Base-by-base conservation (phyloP, 129 eudicot genomes). In the Arctium minus region DNA sequence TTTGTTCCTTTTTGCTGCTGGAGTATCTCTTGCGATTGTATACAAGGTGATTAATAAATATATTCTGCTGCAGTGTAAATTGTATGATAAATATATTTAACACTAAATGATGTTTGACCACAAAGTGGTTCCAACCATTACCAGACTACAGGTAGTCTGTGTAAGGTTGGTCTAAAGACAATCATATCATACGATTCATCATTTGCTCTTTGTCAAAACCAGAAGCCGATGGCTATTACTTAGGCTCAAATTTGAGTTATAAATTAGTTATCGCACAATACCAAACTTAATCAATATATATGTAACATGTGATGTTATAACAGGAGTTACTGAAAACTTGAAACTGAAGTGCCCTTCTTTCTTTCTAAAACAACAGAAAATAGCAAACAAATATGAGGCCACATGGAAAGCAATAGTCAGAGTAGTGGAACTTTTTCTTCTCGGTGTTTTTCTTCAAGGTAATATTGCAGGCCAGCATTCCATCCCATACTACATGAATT, bases 391-490 rank as follows among this genome's bases (percentile, higher is more conserved):
- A 89, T 81, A 69, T 17, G 91, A 89, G 80, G 94, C 96, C 10
- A 91, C 96, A 12, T 50, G 87, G 90, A 91, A 88, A 76, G 94
- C 87, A 60, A 71, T 87, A 22, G 80, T 81, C 37, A 91, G 92
- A 72, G 94, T 94, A 62, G 77, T 62, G 74, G 80, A 89, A 70
- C 89, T 93, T 70, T 93, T 93, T 82, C 60, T 89, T 74, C 87
- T 93, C 64, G 96, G 97, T 70, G 90, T 93, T 84, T 80, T 91
- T 78, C 94, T 93, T 80, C 97, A 93, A 90, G 97, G 97, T 90
- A 88, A 62, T 75, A 48, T 76, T 82, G 73, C 69, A 50, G 42
- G 73, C 76, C 30, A 33, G 72, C 60, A 67, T 80, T 30, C 0
- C 67, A 38, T 82, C 44, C 71, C 39, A 72, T 73, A 10, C 11